Evolutionary conservation across 768 basidiomycete species (phyloP).

Genomic region (Mycena chlorophos): DNA sequence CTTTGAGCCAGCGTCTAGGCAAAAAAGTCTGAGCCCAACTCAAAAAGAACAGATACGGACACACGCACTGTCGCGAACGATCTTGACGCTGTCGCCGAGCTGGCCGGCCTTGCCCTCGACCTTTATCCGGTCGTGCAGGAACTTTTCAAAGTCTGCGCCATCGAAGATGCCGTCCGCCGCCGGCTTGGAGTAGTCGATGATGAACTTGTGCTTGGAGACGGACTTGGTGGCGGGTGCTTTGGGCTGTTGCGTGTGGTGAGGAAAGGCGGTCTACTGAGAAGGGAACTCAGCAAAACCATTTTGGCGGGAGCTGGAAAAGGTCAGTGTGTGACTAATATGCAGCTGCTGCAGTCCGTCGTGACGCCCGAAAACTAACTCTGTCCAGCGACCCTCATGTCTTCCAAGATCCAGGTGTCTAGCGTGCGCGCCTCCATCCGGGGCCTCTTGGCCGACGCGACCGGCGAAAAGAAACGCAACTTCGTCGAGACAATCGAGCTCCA

Average conservation of each 20-base stretch:
- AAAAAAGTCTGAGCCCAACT: constrained; percentile 1
- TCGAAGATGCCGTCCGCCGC: constrained; percentile 54
- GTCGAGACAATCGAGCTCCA: constrained; percentile 96
- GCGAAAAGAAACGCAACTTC: constrained; percentile 92
- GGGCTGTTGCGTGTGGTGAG: constrained; percentile 10
- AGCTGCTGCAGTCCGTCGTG: no score
- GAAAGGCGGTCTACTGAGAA: constrained; percentile 15
- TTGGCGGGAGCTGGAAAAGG: background rate
- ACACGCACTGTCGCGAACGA: constrained; percentile 78
- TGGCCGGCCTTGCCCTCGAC: constrained; percentile 90
- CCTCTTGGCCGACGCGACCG: constrained; percentile 77
- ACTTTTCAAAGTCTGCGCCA: constrained; percentile 74
- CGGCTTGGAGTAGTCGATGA: constrained; percentile 24
- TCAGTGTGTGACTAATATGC: no score
- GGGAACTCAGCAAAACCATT: constrained; percentile 3
- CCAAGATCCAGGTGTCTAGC: constrained; percentile 62
- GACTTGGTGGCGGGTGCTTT: constrained; percentile 24
- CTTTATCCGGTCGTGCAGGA: constrained; percentile 91
- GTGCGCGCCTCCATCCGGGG: constrained; percentile 98
- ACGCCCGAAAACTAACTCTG: background rate
- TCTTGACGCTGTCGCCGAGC: constrained; percentile 86
- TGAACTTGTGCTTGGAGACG: constrained; percentile 24
- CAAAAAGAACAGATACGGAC: background rate
- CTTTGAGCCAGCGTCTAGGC: constrained; percentile 59
- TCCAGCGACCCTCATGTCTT: background rate